Evolutionary conservation across 176 grass and related monocot genomes (phyloP).

Genomic region (Oryza punctata): DNA sequence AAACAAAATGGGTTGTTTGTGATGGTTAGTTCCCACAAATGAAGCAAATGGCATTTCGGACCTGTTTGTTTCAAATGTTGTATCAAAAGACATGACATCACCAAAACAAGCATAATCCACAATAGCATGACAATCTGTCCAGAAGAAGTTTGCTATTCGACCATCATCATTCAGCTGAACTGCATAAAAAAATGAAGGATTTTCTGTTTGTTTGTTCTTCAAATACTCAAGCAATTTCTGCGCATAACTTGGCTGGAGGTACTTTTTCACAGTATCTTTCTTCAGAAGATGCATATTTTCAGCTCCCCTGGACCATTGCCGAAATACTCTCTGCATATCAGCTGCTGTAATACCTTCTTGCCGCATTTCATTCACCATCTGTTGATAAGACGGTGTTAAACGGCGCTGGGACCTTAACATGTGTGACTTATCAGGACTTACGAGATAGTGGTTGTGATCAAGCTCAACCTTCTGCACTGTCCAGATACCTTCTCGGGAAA

Average conservation of each 20-base stretch:
- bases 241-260: conserved; percentile 12
- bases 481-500: conserved; percentile 23
- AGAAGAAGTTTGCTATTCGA: conserved; percentile 56
- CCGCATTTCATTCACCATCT: conserved; percentile 15
- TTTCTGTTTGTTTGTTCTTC: conserved; percentile 52
- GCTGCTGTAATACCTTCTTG: conserved; percentile 4
- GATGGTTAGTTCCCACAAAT: conserved; percentile 52
- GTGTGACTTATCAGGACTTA: background rate
- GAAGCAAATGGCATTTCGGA: conserved; percentile 44
- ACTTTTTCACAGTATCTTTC: conserved; percentile 7
- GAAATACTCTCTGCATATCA: background rate
- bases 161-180: conserved; percentile 53
- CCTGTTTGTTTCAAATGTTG: conserved; percentile 40
- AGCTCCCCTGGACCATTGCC: conserved; percentile 1
- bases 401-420: conserved; percentile 1
- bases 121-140: conserved; percentile 46
- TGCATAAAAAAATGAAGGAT: conserved; percentile 62
- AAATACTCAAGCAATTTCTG: conserved; percentile 40
- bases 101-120: conserved; percentile 44
- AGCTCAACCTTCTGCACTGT: conserved; percentile 21
- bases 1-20: conserved; percentile 50
- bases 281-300: conserved; percentile 6
- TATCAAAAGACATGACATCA: conserved; percentile 56
- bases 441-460: conserved; percentile 17
- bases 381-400: background rate